phyloP scores from a whole-genome alignment of 495 filamentous ascomycete genomes.

The Aspergillus baeticus region DNA sequence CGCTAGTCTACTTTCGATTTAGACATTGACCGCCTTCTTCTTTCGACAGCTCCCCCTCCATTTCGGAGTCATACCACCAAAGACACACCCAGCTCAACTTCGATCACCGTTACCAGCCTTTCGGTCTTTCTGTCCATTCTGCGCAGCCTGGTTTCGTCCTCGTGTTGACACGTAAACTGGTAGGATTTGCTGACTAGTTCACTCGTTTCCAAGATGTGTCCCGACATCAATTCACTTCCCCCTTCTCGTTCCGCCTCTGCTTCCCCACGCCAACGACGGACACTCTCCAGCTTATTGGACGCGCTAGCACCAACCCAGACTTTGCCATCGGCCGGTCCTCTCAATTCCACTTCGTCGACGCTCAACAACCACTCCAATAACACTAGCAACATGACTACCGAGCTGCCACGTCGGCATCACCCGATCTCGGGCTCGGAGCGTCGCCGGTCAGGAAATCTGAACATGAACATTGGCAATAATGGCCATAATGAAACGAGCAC shows the following conservation, averaged over 20 bases:
- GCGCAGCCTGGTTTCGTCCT: neutral
- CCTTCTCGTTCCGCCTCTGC: constrained; percentile 55
- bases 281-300: constrained; percentile 21
- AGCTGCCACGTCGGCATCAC: constrained; percentile 48
- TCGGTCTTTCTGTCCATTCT: neutral
- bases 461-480: constrained; percentile 56
- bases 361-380: constrained; percentile 19
- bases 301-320: constrained; percentile 9
- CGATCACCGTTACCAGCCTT: neutral
- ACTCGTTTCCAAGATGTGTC: constrained; percentile 46
- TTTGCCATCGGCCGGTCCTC: constrained; percentile 17
- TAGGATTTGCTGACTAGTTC: neutral
- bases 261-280: constrained; percentile 35
- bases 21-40: constrained; percentile 4
- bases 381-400: constrained; percentile 17
- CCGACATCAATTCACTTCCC: constrained; percentile 76
- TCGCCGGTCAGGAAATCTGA: constrained; percentile 67
- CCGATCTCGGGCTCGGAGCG: constrained; percentile 46
- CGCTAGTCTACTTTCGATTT: neutral
- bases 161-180: neutral
- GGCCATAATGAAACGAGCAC: constrained; percentile 46
- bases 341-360: constrained; percentile 22
- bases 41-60: constrained; percentile 2
- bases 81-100: neutral
- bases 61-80: neutral